phyloP scores from a whole-genome alignment of 495 filamentous ascomycete genomes.

The Lophium mytilinum region DNA sequence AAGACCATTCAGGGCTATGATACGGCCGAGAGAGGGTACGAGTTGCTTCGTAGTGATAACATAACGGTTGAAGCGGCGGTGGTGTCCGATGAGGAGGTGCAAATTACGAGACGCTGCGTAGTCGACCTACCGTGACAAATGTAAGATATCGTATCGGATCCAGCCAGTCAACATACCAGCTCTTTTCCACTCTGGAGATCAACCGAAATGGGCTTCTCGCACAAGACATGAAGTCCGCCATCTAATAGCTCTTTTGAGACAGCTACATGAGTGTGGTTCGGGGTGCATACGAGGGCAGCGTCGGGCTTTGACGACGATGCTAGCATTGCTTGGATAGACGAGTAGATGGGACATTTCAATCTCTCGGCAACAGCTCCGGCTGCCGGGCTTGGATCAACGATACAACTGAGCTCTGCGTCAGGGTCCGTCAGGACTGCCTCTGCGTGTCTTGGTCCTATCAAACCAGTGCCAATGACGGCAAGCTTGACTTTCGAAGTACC shows the following conservation, averaged over 20 bases:
- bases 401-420: conserved; percentile 39
- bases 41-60: conserved; percentile 42
- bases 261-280: conserved; percentile 50
- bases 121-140: conserved; percentile 15
- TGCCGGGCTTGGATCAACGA: conserved; percentile 44
- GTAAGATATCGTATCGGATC: neutral
- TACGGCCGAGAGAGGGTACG: conserved; percentile 39
- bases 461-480: conserved; percentile 48
- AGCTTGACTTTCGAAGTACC: conserved; percentile 28
- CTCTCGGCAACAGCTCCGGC: conserved; percentile 28
- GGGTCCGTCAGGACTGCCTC: conserved; percentile 42
- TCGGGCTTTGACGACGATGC: conserved; percentile 36
- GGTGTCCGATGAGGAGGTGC: conserved; percentile 51
- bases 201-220: conserved; percentile 51
- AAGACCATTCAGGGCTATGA: conserved; percentile 48
- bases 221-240: conserved; percentile 45
- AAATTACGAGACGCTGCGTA: conserved; percentile 24
- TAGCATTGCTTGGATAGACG: conserved; percentile 39
- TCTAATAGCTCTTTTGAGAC: conserved; percentile 43
- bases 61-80: conserved; percentile 54
- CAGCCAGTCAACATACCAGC: conserved; percentile 22
- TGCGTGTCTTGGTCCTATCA: conserved; percentile 51
- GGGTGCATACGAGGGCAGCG: conserved; percentile 53
- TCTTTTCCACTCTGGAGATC: conserved; percentile 36
- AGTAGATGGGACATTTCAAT: conserved; percentile 30